Evolutionary conservation across 148 eudicot species (phyloP), one percentile per base, ranked within the genome.

Genomic region (Beta vulgaris): DNA sequence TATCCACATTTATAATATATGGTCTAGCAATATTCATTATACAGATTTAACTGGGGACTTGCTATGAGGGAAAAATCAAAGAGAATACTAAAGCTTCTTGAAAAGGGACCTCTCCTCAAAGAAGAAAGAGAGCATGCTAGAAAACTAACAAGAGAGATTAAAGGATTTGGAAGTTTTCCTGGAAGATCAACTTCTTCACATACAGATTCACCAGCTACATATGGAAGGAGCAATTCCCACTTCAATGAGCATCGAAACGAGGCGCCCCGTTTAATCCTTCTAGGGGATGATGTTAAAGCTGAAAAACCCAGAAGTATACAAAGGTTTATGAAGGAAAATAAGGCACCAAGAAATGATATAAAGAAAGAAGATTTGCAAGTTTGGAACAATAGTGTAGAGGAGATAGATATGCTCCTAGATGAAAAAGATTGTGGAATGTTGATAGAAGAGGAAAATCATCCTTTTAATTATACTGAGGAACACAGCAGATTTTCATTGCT

Each of bases 31-130:
- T 0, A 36, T 36, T 64, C 29, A 64, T 64, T 25, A 23, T 81
- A 79, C 86, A 95, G 98, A 75, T 92, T 90, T 76, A 92, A 95
- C 55, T 92, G 98, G 98, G 98, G 98, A 0, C 80, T 89, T 44
- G 88, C 81, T 57, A 92, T 95, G 34, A 82, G 91, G 76, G 90
- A 81, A 71, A 95, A 95, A 67, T 85, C 91, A 21, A 96, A 90
- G 79, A 90, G 84, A 76, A 58, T 87, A 73, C 63, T 85, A 65
- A 87, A 88, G 75, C 77, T 95, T 77, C 89, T 95, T 0, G 92
- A 95, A 59, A 85, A 88, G 26, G 85, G 88, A 40, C 80, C 84
- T 67, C 81, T 89, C 61, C 80, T 87, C 3, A 90, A 90, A 79
- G 93, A 92, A 88, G 98, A 95, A 66, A 84, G 97, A 62, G 76